Evolutionary conservation across 139 green algal genomes (phyloP), one percentile per base, ranked within the genome.

Genomic region (Closterium sp.): DNA sequence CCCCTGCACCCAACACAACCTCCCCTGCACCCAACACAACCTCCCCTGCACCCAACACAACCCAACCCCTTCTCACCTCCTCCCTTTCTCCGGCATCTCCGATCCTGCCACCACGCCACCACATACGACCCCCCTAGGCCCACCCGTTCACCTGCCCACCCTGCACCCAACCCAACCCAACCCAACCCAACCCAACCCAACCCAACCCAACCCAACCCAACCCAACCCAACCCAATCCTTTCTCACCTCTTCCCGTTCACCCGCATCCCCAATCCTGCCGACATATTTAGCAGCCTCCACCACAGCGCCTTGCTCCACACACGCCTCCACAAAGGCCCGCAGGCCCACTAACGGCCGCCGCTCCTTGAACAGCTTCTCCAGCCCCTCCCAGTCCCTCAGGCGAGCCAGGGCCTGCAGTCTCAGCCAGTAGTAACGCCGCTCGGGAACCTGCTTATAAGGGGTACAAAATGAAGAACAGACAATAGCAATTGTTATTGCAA

Each of bases 201-300:
- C n/a, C n/a, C n/a, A n/a, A n/a, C n/a, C n/a, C n/a, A n/a, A n/a
- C n/a, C n/a, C n/a, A n/a, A n/a, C n/a, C n/a, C n/a, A n/a, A n/a
- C n/a, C n/a, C n/a, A n/a, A n/a, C n/a, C n/a, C n/a, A n/a, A n/a
- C n/a, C n/a, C n/a, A n/a, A 6, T 6, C 34, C 1, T 42, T 6
- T 42, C 34, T 42, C 38, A 94, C 92, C 92, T 94, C 85, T 10
- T 92, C 92, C 1, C 92, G 29, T 0, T 94, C 92, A 0, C 89
- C 22, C 1, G 86, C 85, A 30, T 95, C 92, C 17, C 91, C 31
- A 5, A 95, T 86, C 22, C 93, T 93, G 1, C n/a, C 28, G 1
- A 94, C 93, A 1, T 95, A 95, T 45, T 95, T 92, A 29, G 85
- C 91, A 89, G 91, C 92, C 62, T 95, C 92, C 17, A 21, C 9